phyloP scores from a whole-genome alignment of 345 rosid genomes.

The Hibiscus syriacus region DNA sequence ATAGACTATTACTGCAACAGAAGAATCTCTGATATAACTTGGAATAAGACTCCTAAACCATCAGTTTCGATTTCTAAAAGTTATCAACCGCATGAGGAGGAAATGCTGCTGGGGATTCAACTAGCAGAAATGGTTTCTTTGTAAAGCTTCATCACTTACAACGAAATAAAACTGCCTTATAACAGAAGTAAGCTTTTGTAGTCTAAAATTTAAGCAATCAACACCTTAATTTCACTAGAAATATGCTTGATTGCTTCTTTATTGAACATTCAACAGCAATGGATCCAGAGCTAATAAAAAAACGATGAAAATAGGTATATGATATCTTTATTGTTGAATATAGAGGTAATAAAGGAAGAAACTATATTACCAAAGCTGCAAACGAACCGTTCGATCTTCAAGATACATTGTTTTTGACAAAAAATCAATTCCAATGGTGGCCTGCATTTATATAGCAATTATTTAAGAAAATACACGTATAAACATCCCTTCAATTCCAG shows the following conservation, averaged over 20 bases:
- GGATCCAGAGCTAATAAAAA: neutral
- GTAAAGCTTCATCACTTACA: neutral
- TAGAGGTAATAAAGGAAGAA: neutral
- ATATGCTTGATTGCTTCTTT: neutral
- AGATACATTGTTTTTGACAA: conserved; percentile 91
- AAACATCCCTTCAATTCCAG: neutral
- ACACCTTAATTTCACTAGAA: neutral
- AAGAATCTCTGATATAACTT: no score
- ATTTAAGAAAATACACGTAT: neutral
- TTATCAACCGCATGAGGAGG: neutral
- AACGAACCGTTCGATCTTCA: conserved; percentile 82
- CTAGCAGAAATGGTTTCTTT: neutral
- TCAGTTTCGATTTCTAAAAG: neutral
- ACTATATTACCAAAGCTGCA: conserved; percentile 66
- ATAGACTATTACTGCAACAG: no score
- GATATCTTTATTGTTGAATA: neutral
- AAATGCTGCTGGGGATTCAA: neutral
- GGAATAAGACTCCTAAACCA: neutral
- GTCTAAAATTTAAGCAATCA: neutral
- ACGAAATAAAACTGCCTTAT: neutral
- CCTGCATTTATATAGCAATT: conserved; percentile 35
- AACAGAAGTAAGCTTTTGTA: neutral
- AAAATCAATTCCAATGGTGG: conserved; percentile 43
- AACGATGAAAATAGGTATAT: neutral
- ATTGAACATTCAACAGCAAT: neutral